A percentile compares a stretch with the other conserved stretches of the same genome.
Conservation (phyloP, 805 yeast species). For the Millerozyma miso region DNA sequence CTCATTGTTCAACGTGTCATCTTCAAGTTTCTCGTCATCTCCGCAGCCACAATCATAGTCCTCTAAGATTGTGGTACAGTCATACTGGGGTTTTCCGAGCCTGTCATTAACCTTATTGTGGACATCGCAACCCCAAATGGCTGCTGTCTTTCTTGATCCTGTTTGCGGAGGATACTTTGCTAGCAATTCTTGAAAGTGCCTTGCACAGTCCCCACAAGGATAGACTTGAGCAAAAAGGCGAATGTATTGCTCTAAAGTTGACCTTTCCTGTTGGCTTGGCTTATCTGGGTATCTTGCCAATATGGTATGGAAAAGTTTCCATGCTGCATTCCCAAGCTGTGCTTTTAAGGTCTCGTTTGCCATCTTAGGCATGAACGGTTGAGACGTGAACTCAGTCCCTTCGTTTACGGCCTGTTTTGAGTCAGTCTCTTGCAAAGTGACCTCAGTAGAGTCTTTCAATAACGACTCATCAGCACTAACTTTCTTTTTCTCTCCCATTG, state of each 20-base stretch:
- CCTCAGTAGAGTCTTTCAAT: background rate
- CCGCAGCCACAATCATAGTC: conserved; percentile 98
- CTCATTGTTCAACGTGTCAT: conserved; percentile 33
- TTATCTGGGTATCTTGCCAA: conserved; percentile 86
- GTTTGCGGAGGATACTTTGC: conserved; percentile 81
- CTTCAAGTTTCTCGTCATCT: conserved; percentile 55
- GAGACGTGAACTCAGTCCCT: conserved; percentile 22
- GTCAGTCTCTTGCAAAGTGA: background rate
- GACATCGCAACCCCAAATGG: conserved; percentile 93
- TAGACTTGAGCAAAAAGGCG: conserved; percentile 83
- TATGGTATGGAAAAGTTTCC: conserved; percentile 88
- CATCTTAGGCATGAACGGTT: conserved; percentile 90
- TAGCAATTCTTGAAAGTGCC: conserved; percentile 75
- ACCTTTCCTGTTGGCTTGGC: conserved; percentile 62
- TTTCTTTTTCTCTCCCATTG: background rate
- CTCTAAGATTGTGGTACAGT: conserved; percentile 79
- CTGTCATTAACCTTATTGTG: conserved; percentile 83
- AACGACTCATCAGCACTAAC: background rate
- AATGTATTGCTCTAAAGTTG: conserved; percentile 61
- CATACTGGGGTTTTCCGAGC: conserved; percentile 67
- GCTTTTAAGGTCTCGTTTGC: conserved; percentile 78
- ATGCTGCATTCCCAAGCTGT: conserved; percentile 84
- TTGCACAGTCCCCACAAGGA: conserved; percentile 97
- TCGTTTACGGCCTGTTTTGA: conserved; percentile 1
- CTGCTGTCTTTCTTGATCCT: conserved; percentile 70